Evolutionary conservation across 2,329 filamentous ascomycete genomes (phyloP), one percentile per base, ranked within the genome.

Genomic region (Sporothrix brunneoviolacea): DNA sequence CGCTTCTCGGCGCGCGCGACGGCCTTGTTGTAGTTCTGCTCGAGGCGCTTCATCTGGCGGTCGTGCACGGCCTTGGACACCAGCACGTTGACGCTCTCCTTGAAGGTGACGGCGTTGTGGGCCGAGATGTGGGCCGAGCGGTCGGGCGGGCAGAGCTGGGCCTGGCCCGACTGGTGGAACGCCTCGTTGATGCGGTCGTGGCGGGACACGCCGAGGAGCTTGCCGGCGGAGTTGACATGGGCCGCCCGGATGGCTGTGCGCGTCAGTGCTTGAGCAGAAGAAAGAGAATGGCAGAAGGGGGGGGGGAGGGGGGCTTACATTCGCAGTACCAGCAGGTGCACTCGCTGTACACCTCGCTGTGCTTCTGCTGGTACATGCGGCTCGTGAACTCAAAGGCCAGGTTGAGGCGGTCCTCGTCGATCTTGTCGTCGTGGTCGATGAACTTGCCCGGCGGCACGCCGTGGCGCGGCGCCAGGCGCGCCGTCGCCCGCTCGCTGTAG

Each of bases 291-390:
- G 37, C 15, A 33, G 27, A 8, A 10, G 28, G 27, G 18, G 19
- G 16, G 16, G n/a, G 53, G 0, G 55, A 51, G n/a, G 50, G 48
- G 9, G 2, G 62, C 57, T 35, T 51, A 68, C 70, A 76, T 65
- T 93, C 88, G 66, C 88, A 94, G 64, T 91, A 89, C 86, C 86
- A 91, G 65, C 87, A 91, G 0, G 81, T 86, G 59, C 87, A 91
- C 64, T 86, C 83, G 1, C 78, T 83, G 63, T 91, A 94, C 4
- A 87, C 76, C 45, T 83, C 76, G 15, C 70, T 67, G 57, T 78
- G 90, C 13, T 69, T 65, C 24, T 79, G 77, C 58, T 87, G 79
- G 62, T 91, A 94, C 1, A 65, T 68, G 58, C 82, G 83, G 60
- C 76, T 80, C 0, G 88, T 94, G 77, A 80, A 87, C 61, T 83